Conservation (phyloP, 306 rosid species). For the Cyclanthera cordifolia region DNA sequence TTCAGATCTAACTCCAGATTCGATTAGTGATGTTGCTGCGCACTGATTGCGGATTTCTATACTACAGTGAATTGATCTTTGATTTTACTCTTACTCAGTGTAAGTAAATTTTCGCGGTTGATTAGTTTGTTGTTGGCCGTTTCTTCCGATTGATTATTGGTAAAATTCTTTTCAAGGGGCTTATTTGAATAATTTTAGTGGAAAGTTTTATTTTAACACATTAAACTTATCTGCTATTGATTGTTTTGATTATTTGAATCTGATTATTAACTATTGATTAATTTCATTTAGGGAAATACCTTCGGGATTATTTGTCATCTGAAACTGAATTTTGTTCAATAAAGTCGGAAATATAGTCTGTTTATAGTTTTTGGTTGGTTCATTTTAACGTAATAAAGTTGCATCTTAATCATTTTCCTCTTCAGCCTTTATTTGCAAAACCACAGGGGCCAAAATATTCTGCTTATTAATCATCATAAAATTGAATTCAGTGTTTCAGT, state of each 20-base stretch:
- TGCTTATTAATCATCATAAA: neutral
- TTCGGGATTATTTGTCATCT: too few relatives aligned
- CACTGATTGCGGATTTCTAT: slow-evolving; percentile 23
- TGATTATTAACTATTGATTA: too few relatives aligned
- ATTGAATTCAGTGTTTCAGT: neutral
- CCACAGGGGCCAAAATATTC: neutral
- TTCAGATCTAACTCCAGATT: slow-evolving; percentile 21
- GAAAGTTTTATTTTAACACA: too few relatives aligned
- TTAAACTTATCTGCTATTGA: too few relatives aligned
- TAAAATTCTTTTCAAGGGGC: neutral
- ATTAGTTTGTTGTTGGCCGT: slow-evolving; percentile 2
- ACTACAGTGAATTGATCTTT: neutral
- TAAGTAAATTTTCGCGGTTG: slow-evolving; percentile 29
- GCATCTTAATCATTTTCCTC: neutral
- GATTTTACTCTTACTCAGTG: neutral
- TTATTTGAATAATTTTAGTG: too few relatives aligned
- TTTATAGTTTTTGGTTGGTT: neutral
- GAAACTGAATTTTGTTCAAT: too few relatives aligned
- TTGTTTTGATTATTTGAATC: too few relatives aligned
- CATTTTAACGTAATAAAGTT: neutral
- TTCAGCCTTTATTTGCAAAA: neutral
- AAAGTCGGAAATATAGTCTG: too few relatives aligned
- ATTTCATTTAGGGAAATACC: too few relatives aligned
- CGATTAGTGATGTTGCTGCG: slow-evolving; percentile 41
- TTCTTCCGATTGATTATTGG: neutral